These are phyloP conservation scores for Penicillium tannophilum DNA, from an alignment of 495 filamentous ascomycete genomes.

Conservation along the genomic window DNA sequence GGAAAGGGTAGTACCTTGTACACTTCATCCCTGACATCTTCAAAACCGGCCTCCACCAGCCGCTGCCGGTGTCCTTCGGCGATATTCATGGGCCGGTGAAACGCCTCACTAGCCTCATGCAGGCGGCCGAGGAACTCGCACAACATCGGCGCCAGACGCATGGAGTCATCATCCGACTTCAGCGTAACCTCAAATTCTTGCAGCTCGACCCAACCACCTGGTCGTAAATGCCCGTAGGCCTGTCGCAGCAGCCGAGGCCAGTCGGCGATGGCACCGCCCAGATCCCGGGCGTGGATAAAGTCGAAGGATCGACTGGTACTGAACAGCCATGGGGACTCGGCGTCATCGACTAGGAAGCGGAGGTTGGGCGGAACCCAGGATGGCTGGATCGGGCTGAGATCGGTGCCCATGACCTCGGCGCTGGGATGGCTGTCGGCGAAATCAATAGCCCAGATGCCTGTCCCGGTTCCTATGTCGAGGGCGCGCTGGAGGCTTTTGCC, in stretches of 20 bases:
- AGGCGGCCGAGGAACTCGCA: conserved; percentile 35
- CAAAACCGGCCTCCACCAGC: conserved; percentile 41
- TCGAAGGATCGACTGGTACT: conserved; percentile 44
- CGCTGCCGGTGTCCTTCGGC: conserved; percentile 31
- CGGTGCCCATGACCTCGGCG: conserved; percentile 47
- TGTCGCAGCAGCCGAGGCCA: conserved; percentile 43
- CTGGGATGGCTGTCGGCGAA: conserved; percentile 57
- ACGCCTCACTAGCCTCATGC: conserved; percentile 37
- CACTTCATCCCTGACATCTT: conserved; percentile 40
- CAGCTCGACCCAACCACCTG: conserved; percentile 57
- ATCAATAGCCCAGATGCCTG: conserved; percentile 65
- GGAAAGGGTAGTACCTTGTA: conserved; percentile 40
- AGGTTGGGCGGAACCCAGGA: conserved; percentile 51
- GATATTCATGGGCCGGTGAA: conserved; percentile 45
- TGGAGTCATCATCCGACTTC: conserved; percentile 43
- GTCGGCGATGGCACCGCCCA: conserved; percentile 50
- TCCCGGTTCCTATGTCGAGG: conserved; percentile 70
- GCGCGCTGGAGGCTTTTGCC: conserved; percentile 56
- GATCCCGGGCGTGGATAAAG: conserved; percentile 50
- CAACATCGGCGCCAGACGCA: conserved; percentile 32
- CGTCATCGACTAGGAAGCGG: conserved; percentile 51
- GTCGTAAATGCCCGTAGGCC: conserved; percentile 45
- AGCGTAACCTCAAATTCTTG: conserved; percentile 53
- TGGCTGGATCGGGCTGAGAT: conserved; percentile 37
- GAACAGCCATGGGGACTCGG: conserved; percentile 53